Evolutionary conservation across 768 basidiomycete species (phyloP), one percentile per base, ranked within the genome.

Genomic region (Lactifluus pinguis): DNA sequence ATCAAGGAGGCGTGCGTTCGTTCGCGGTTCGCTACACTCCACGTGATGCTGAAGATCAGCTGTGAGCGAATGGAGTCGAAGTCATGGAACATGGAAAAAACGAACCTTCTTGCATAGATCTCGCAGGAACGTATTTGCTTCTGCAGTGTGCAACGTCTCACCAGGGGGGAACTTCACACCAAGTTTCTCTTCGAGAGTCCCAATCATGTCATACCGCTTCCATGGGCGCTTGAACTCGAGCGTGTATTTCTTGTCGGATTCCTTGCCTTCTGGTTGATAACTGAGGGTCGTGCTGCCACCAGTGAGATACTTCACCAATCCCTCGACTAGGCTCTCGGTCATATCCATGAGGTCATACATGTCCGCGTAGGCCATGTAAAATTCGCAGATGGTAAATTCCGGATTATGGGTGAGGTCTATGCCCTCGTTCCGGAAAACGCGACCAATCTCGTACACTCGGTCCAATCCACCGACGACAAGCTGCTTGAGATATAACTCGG

Each of bases 361-460:
- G 73, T 98, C 97, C 60, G 97, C 97, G 68, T 98, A 98, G 34
- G 97, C 95, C 95, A 99, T 98, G 71, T 98, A 99, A 76, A 99
- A 98, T 77, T 99, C 95, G 81, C 95, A 98, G 76, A 98, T 95
- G 6, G 92, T 91, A 77, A 98, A 98, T 73, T 99, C 97, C 66
- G 97, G 97, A 75, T 99, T 99, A 74, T 99, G 97, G 17, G 97
- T 99, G 66, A 99, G 77, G 76, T 99, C 97, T 70, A 99, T 99
- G 34, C 95, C 91, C 72, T 99, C 97, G 74, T 98, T 99, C 50
- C 97, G 80, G 82, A 98, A 99, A 13, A 98, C 94, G 45, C 95
- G 86, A 2, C 95, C 97, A 64, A 99, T 98, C 75, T 99, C 97
- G 74, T 92, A 99, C 13, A 99, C 97, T 49, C 97, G 87, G 73